Evolutionary conservation across 257 asterid genomes (phyloP).

Genomic region (Linderniella brevidens): DNA sequence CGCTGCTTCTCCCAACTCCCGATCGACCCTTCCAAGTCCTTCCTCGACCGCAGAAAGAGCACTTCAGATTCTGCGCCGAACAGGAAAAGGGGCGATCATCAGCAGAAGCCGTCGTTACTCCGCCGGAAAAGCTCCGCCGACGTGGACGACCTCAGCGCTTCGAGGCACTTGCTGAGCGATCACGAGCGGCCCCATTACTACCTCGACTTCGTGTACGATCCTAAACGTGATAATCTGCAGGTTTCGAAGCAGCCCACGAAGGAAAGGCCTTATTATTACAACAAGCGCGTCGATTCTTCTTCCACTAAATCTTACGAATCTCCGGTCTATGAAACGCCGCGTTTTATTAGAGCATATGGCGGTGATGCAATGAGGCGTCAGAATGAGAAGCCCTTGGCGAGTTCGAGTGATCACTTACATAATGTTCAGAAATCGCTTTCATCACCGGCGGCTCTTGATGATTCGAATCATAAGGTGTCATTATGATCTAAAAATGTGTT

Average conservation of each 20-base stretch:
- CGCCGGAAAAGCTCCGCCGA: conserved; percentile 1
- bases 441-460: too few species aligned
- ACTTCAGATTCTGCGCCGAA: neutral
- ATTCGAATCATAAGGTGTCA: too few species aligned
- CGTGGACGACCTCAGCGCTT: neutral
- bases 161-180: neutral
- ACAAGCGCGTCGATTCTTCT: too few species aligned
- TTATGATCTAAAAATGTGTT: neutral
- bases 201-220: neutral
- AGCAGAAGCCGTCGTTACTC: neutral
- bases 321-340: too few species aligned
- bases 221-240: neutral
- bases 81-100: neutral
- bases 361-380: too few species aligned
- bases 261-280: too few species aligned
- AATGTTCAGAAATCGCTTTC: too few species aligned
- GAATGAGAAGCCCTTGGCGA: too few species aligned
- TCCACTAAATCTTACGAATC: too few species aligned
- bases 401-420: too few species aligned
- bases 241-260: too few species aligned
- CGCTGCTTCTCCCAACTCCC: neutral
- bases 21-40: neutral
- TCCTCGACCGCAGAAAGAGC: neutral
- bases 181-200: neutral
- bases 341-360: too few species aligned